These are phyloP conservation scores for Aphanoascus verrucosus DNA, from an alignment of 2,329 filamentous ascomycete species.

Conservation along the genomic window DNA sequence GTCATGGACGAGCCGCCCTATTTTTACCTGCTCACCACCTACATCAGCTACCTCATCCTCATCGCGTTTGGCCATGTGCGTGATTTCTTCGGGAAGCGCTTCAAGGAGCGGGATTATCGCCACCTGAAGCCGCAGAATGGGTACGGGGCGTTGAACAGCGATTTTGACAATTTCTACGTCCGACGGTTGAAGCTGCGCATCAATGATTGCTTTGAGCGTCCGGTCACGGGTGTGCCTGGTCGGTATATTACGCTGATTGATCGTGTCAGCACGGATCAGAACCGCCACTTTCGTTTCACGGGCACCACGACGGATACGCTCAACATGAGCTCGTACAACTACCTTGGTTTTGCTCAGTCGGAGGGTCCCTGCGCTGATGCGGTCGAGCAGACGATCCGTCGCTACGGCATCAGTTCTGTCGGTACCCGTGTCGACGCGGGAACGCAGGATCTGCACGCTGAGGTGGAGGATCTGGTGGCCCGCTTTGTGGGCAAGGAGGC, in stretches of 20 bases:
- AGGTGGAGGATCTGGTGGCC: constrained; percentile 84
- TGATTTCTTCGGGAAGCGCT: constrained; percentile 96
- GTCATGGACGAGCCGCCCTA: constrained; percentile 93
- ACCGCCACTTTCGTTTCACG: constrained; percentile 76
- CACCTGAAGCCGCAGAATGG: constrained; percentile 74
- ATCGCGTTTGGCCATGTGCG: constrained; percentile 92
- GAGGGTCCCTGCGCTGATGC: constrained; percentile 92
- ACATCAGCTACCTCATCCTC: constrained; percentile 93
- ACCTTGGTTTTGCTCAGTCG: constrained; percentile 94
- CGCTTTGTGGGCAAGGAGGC: constrained; percentile 87
- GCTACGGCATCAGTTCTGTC: constrained; percentile 71
- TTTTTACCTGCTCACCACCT: constrained; percentile 93
- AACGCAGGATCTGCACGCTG: constrained; percentile 73
- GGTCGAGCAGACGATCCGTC: constrained; percentile 73
- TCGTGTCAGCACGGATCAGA: constrained; percentile 82
- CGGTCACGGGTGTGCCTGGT: constrained; percentile 85
- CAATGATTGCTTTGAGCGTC: constrained; percentile 91
- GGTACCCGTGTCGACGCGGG: constrained; percentile 76
- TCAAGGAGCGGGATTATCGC: constrained; percentile 76
- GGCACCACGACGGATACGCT: constrained; percentile 88
- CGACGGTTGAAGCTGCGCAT: constrained; percentile 85
- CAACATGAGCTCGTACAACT: constrained; percentile 99
- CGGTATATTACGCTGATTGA: constrained; percentile 89
- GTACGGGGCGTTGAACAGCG: constrained; percentile 89
- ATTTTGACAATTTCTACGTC: constrained; percentile 98